phyloP scores from a whole-genome alignment of 139 green algal genomes.

The Volvox africanus region DNA sequence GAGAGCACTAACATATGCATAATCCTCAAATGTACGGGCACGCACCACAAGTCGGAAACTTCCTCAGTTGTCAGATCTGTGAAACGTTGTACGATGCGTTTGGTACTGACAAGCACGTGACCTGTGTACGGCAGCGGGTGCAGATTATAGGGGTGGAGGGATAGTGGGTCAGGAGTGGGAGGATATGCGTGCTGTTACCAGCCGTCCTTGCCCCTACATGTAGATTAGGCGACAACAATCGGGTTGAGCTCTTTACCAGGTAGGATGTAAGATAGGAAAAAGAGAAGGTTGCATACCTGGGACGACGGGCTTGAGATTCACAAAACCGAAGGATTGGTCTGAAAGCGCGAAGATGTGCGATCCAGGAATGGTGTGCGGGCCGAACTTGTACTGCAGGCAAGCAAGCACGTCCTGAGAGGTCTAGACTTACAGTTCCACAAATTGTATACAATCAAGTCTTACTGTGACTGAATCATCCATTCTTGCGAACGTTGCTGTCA shows the following conservation, averaged over 20 bases:
- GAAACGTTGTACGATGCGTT: constrained; percentile 83
- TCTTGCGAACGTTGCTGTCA: neutral
- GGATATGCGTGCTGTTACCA: too few species aligned
- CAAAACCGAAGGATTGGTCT: constrained; percentile 86
- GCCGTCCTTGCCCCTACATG: too few species aligned
- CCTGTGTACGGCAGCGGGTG: constrained; percentile 64
- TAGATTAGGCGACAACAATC: too few species aligned
- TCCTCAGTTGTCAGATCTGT: constrained; percentile 84
- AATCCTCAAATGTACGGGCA: too few species aligned
- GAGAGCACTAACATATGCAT: too few species aligned
- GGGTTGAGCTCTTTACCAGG: too few species aligned
- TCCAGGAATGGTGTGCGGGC: constrained; percentile 71
- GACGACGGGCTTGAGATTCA: constrained; percentile 97
- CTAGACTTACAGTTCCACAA: neutral
- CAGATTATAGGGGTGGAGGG: neutral
- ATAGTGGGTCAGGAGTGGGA: too few species aligned
- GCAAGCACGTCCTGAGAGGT: neutral
- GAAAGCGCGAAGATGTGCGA: constrained; percentile 86
- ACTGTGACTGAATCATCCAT: constrained; percentile 17
- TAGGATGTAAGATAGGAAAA: too few species aligned
- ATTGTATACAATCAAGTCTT: neutral
- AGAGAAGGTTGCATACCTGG: constrained; percentile 66
- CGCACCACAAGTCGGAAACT: constrained; percentile 89
- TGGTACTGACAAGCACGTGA: constrained; percentile 94
- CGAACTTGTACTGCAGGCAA: constrained; percentile 74